Evolutionary conservation across 2,329 filamentous ascomycete species (phyloP).

Genomic region (Xylariaceae sp.): DNA sequence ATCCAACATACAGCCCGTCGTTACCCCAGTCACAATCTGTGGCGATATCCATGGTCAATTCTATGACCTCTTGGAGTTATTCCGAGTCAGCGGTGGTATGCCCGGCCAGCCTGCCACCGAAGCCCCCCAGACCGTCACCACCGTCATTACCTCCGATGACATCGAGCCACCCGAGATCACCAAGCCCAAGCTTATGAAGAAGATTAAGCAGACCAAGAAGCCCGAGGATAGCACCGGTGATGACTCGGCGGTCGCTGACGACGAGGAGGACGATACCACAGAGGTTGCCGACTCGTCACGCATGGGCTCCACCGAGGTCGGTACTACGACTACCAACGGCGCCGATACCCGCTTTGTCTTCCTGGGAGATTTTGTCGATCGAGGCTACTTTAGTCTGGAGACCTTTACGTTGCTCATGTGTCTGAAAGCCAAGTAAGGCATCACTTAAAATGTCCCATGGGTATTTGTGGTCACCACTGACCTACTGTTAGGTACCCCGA

Average conservation of each 20-base stretch:
- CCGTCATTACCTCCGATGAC: slow-evolving; percentile 83
- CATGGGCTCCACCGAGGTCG: slow-evolving; percentile 28
- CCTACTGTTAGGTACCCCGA: slow-evolving; percentile 75
- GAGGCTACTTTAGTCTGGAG: slow-evolving; percentile 95
- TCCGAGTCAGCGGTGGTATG: slow-evolving; percentile 95
- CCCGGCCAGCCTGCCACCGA: slow-evolving; percentile 76
- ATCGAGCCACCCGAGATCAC: slow-evolving; percentile 90
- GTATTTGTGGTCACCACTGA: slow-evolving; percentile 10
- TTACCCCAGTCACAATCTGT: slow-evolving; percentile 93
- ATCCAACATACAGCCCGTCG: slow-evolving; percentile 98
- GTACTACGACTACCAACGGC: slow-evolving; percentile 19
- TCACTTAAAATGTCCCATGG: slow-evolving; percentile 4
- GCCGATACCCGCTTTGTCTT: slow-evolving; percentile 59
- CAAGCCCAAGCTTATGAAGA: slow-evolving; percentile 81
- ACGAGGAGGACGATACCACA: slow-evolving; percentile 44
- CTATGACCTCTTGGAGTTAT: slow-evolving; percentile 95
- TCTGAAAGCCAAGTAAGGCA: slow-evolving; percentile 68
- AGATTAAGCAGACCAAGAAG: slow-evolving; percentile 66
- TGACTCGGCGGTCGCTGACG: slow-evolving; percentile 47
- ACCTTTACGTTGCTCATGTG: slow-evolving; percentile 97
- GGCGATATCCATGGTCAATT: slow-evolving; percentile 99
- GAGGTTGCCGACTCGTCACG: slow-evolving; percentile 34
- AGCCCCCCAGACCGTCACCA: slow-evolving; percentile 64
- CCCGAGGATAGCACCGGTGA: slow-evolving; percentile 49
- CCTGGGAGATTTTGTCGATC: slow-evolving; percentile 90